Evolutionary conservation across 306 rosid species (phyloP).

Genomic region (Dryas octopetala): DNA sequence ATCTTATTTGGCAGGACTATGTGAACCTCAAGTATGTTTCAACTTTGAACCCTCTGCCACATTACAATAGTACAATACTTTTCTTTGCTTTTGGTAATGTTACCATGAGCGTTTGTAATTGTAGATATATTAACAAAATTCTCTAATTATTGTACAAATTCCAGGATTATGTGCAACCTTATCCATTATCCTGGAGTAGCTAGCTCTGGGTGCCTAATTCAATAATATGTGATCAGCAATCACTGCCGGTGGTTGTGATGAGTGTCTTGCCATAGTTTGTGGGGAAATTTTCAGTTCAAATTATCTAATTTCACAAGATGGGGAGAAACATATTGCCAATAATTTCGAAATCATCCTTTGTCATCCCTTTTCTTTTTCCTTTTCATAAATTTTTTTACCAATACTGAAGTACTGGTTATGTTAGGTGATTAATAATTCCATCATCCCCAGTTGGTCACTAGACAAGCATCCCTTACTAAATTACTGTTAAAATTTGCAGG

Average conservation of each 20-base stretch:
- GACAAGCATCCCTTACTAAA: too few species aligned
- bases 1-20: too few species aligned
- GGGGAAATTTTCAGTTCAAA: background rate
- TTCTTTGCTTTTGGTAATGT: too few species aligned
- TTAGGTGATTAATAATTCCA: too few species aligned
- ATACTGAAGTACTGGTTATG: too few species aligned
- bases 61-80: too few species aligned
- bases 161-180: background rate
- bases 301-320: background rate
- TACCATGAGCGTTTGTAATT: background rate
- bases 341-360: background rate
- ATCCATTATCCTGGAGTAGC: background rate
- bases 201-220: background rate
- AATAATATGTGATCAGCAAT: background rate
- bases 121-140: background rate
- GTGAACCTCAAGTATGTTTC: background rate
- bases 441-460: too few species aligned
- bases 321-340: background rate
- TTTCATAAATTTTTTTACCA: too few species aligned
- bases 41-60: background rate
- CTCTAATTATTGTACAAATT: background rate
- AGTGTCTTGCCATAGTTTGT: background rate
- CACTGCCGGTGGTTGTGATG: background rate
- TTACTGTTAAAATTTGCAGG: constrained; percentile 42
- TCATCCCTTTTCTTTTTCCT: background rate